A percentile compares a stretch with the other conserved stretches of the same genome.
Evolutionary conservation across 495 filamentous ascomycete genomes (phyloP).

Genomic region (Xylaria nigripes): DNA sequence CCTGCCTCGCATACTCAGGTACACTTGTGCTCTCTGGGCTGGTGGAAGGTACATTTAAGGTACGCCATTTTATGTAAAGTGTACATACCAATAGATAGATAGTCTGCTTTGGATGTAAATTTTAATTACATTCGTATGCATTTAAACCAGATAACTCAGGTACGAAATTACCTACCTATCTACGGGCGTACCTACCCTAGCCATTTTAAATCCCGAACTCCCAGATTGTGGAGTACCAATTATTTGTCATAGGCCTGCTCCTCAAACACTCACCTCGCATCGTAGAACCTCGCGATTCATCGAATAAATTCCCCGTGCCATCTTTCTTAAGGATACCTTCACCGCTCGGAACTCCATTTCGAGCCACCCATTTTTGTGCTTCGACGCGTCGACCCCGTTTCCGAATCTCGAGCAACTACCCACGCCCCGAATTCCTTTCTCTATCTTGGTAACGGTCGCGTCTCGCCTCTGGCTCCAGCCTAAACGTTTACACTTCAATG

Average conservation of each 20-base stretch:
- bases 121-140: too few relatives aligned
- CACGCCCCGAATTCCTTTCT: neutral
- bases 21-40: too few relatives aligned
- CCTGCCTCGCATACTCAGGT: too few relatives aligned
- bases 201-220: neutral
- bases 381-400: constrained; percentile 14
- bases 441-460: constrained; percentile 1
- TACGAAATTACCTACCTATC: neutral
- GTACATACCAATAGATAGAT: too few relatives aligned
- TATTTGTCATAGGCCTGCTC: neutral
- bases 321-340: neutral
- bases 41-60: too few relatives aligned
- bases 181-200: too few relatives aligned
- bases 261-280: neutral
- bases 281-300: constrained; percentile 6
- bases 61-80: too few relatives aligned
- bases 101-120: too few relatives aligned
- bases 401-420: neutral
- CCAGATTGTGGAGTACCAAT: neutral
- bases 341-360: neutral
- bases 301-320: constrained; percentile 1
- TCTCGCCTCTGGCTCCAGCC: neutral
- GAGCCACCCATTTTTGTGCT: neutral
- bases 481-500: constrained; percentile 1
- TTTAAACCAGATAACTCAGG: neutral